A percentile compares a stretch with the other conserved stretches of the same genome.
These are phyloP conservation scores for Yamadazyma sp. DNA, from an alignment of 805 yeast species.

Conservation along the genomic window DNA sequence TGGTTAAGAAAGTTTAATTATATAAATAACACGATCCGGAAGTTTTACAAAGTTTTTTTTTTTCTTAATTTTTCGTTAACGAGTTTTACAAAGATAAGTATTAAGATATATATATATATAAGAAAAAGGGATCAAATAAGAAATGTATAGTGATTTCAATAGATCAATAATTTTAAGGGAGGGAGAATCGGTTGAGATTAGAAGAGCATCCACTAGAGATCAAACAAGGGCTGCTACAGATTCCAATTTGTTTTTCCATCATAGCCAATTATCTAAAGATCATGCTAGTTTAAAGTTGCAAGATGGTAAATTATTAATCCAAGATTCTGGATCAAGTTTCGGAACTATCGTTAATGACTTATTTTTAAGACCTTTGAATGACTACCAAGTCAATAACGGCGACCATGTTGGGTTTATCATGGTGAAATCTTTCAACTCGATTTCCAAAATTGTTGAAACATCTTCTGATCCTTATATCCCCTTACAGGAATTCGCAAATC, in stretches of 20 bases:
- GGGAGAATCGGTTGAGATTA: slow-evolving; percentile 8
- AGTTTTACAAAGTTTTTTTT: too few relatives aligned
- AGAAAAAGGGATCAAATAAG: background rate
- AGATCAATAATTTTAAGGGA: slow-evolving; percentile 1
- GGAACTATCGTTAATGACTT: slow-evolving; percentile 34
- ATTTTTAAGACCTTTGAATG: slow-evolving; percentile 19
- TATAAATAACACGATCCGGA: too few relatives aligned
- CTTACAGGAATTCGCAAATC: slow-evolving; percentile 19
- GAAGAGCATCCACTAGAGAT: slow-evolving; percentile 33
- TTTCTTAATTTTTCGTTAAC: too few relatives aligned
- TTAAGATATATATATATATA: background rate
- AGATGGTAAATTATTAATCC: slow-evolving; percentile 18
- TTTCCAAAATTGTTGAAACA: background rate
- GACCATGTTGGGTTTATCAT: slow-evolving; percentile 36
- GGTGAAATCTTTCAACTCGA: slow-evolving; percentile 19
- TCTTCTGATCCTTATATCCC: slow-evolving; percentile 9
- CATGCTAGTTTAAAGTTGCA: slow-evolving; percentile 28
- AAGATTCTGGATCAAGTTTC: slow-evolving; percentile 35
- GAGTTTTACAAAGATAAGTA: too few relatives aligned
- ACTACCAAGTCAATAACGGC: slow-evolving; percentile 17
- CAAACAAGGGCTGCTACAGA: slow-evolving; percentile 19
- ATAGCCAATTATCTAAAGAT: slow-evolving; percentile 35
- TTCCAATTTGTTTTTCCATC: slow-evolving; percentile 30
- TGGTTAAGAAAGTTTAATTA: too few relatives aligned
- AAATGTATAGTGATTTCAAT: background rate